phyloP scores from a whole-genome alignment of 805 yeast species.

The Saccharomycopsis guyanensis region DNA sequence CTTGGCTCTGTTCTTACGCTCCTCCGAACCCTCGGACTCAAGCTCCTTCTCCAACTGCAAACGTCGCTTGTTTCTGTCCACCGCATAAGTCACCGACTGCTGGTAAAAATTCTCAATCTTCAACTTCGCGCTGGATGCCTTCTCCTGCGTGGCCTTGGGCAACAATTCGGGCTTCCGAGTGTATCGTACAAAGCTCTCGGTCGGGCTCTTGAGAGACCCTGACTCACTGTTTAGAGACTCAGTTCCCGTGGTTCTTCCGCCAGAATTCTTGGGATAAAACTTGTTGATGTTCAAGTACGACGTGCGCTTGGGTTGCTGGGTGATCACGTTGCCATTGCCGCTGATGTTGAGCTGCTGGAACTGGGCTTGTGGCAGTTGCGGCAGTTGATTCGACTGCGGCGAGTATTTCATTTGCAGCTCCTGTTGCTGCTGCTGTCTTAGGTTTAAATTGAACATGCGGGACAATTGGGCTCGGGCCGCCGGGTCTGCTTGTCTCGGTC shows the following conservation, averaged over 20 bases:
- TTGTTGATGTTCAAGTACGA: constrained; percentile 21
- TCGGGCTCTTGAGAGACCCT: constrained; percentile 4
- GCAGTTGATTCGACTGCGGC: constrained; percentile 27
- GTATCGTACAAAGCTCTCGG: constrained; percentile 47
- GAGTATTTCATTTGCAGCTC: constrained; percentile 28
- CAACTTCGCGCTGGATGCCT: constrained; percentile 75
- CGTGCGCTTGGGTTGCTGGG: constrained; percentile 23
- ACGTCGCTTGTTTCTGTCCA: constrained; percentile 90
- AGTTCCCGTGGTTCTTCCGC: constrained; percentile 13
- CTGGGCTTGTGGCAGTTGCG: constrained; percentile 14
- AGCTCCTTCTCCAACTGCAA: constrained; percentile 73
- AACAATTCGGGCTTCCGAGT: constrained; percentile 77
- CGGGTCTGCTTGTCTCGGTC: no score
- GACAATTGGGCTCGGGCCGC: no score
- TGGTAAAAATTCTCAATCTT: constrained; percentile 80
- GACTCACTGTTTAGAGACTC: constrained; percentile 2
- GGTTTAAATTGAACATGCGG: no score
- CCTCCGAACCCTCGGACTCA: constrained; percentile 64
- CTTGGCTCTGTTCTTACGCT: constrained; percentile 75
- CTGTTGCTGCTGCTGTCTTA: constrained; percentile 21
- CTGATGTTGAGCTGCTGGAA: constrained; percentile 22
- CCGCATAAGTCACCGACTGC: constrained; percentile 81
- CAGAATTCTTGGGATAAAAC: constrained; percentile 14
- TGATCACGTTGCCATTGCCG: constrained; percentile 17
- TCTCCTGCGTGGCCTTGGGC: constrained; percentile 69